Base-by-base conservation (phyloP, 2,329 filamentous ascomycete species). In the Fusarium xyrophilum region DNA sequence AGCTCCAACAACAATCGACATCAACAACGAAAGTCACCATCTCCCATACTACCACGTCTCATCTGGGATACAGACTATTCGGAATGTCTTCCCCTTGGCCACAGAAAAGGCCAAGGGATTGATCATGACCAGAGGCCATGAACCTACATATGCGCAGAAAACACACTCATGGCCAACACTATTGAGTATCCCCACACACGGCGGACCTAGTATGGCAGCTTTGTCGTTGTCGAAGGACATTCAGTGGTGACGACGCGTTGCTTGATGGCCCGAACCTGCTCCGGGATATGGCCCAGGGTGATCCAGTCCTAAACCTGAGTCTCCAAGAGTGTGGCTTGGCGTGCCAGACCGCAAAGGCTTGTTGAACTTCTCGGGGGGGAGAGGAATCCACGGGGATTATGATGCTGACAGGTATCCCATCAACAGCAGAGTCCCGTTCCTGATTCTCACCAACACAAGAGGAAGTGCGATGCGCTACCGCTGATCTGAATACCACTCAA, bases 61-160 rank as follows among this genome's bases (percentile, higher is more conserved):
- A n/a, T 28, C 7, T 10, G 5, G 7, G 21, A 27, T 27, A 0
- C 2, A 1, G 10, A 7, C 13, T 21, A 4, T 33, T 9, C 4
- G 3, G 0, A 12, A 71, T 77, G 3, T 15, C 77, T 77, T 8
- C 80, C 69, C 28, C 75, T 77, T 19, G 73, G 76, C 4, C 19
- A 17, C 8, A 36, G 19, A 19, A 21, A 3, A 23, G 79, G 64
- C 6, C 77, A 63, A 4, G 75, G 72, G 44, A 81, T 80, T 80
- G 35, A 74, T 69, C 6, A 73, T 64, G 2, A 79, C 76, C 43
- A 81, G 71, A 53, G 80, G 76, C 48, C 79, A 74, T 60, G 80
- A 79, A 1, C 78, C 79, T 7, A 81, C 77, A 11, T 77, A 74
- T 4, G 77, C 76, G 19, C 77, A 77, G n/a, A 80, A 73, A 8